Conservation (phyloP, 106 monocot genomes). For the Alisma plantagoaquatica region DNA sequence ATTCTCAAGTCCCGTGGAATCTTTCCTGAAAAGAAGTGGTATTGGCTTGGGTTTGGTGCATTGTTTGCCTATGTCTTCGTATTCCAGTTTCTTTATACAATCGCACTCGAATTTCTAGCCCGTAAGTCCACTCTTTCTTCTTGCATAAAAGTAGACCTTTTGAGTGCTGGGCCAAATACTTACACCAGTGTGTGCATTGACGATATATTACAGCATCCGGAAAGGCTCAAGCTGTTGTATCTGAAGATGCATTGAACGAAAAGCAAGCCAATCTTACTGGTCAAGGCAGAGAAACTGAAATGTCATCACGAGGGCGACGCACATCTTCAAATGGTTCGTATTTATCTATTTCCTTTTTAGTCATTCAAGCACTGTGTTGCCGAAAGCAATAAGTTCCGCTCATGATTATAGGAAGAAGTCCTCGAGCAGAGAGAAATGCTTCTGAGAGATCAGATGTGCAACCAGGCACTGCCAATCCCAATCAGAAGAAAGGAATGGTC, state of each 20-base stretch:
- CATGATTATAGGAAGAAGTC: neutral
- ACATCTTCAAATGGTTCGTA: too few species aligned
- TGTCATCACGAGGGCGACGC: constrained; percentile 9
- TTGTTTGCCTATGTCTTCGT: constrained; percentile 44
- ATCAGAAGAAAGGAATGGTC: constrained; percentile 50
- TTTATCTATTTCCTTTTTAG: neutral
- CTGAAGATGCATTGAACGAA: constrained; percentile 46
- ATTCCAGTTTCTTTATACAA: constrained; percentile 43
- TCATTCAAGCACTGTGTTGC: neutral
- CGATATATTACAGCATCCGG: constrained; percentile 26
- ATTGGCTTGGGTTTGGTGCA: constrained; percentile 61
- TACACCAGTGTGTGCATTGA: neutral
- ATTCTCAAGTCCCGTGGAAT: constrained; percentile 49
- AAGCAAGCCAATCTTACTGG: constrained; percentile 38
- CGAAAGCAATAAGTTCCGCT: neutral
- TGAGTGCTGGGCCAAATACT: neutral
- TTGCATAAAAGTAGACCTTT: neutral
- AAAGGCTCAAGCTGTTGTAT: constrained; percentile 22
- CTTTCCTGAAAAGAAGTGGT: constrained; percentile 64
- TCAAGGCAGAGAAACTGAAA: constrained; percentile 19
- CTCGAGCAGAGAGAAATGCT: neutral
- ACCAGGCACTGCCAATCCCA: neutral
- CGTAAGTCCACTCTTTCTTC: constrained; percentile 50
- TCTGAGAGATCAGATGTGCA: neutral
- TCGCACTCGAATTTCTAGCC: constrained; percentile 52